These are phyloP conservation scores for Geranomyces michiganensis DNA, from an alignment of 192 early-diverging fungal species.

Conservation along the genomic window DNA sequence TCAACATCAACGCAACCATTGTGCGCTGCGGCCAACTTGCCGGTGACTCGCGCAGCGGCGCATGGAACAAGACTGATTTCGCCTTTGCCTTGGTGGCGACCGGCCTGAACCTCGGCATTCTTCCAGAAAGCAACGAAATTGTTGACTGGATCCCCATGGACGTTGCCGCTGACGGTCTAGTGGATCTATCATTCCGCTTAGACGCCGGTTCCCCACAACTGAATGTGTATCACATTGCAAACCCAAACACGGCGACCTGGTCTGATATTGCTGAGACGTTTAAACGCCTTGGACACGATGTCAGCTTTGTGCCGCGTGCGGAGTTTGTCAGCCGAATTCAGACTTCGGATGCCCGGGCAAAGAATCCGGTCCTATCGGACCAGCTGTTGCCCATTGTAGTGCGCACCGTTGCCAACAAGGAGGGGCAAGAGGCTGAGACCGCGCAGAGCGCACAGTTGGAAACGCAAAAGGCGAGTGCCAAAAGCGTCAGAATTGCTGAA, in stretches of 20 bases:
- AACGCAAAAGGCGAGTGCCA: neutral
- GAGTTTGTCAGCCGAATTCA: neutral
- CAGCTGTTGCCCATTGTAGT: constrained; percentile 9
- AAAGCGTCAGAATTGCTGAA: neutral
- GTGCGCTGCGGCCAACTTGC: constrained; percentile 11
- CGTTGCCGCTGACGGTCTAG: constrained; percentile 6
- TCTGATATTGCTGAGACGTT: neutral
- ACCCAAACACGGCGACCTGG: constrained; percentile 13
- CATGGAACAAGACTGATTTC: constrained; percentile 24
- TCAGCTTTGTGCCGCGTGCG: neutral
- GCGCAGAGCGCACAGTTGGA: neutral
- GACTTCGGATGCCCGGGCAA: neutral
- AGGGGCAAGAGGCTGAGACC: neutral
- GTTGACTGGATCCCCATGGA: constrained; percentile 25
- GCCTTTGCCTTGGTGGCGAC: constrained; percentile 1
- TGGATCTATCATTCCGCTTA: neutral
- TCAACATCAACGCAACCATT: constrained; percentile 8
- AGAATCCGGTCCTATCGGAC: constrained; percentile 4
- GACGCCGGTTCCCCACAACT: neutral
- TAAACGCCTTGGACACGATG: neutral
- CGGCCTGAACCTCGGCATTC: constrained; percentile 11
- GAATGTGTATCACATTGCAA: constrained; percentile 23
- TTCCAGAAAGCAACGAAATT: neutral
- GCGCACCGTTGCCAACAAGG: neutral
- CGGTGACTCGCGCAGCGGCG: neutral